Evolutionary conservation across 345 rosid species (phyloP).

Genomic region (Carallia pectinifolia): DNA sequence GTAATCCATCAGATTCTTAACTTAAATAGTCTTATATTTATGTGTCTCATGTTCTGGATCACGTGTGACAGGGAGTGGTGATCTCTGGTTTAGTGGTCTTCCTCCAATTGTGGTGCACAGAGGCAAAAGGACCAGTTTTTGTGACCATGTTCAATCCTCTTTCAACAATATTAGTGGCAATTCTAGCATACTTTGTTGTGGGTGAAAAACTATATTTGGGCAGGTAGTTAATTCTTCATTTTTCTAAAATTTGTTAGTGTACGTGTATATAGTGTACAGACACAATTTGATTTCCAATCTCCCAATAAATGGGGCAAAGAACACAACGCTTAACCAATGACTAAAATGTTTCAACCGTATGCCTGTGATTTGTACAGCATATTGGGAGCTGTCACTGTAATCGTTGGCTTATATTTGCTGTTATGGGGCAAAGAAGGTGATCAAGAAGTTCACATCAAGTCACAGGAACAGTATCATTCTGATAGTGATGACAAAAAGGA

Average conservation of each 20-base stretch:
- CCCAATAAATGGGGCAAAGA: background rate
- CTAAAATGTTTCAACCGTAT: background rate
- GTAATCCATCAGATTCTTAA: background rate
- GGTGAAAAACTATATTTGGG: conserved; percentile 62
- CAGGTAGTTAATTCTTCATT: conserved; percentile 37
- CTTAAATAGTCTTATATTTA: background rate
- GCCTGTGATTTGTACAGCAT: conserved; percentile 37
- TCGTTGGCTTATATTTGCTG: conserved; percentile 55
- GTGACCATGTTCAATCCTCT: conserved; percentile 66
- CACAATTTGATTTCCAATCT: background rate
- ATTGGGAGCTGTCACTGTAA: conserved; percentile 48
- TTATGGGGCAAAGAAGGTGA: conserved; percentile 71
- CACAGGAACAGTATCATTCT: conserved; percentile 18
- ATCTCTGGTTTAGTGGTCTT: conserved; percentile 42
- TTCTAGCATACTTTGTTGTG: conserved; percentile 49
- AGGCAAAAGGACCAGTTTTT: conserved; percentile 55
- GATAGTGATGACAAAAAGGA: conserved; percentile 19
- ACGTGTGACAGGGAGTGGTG: conserved; percentile 51
- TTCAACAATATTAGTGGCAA: conserved; percentile 45
- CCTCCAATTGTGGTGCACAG: conserved; percentile 59
- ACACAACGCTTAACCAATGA: background rate
- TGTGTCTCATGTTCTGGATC: background rate
- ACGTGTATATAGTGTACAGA: background rate
- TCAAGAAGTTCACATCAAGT: conserved; percentile 10
- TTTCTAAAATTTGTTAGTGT: background rate